Evolutionary conservation across 352 stramenopile species (phyloP).

Genomic region (Phytopythium mirpurense): DNA sequence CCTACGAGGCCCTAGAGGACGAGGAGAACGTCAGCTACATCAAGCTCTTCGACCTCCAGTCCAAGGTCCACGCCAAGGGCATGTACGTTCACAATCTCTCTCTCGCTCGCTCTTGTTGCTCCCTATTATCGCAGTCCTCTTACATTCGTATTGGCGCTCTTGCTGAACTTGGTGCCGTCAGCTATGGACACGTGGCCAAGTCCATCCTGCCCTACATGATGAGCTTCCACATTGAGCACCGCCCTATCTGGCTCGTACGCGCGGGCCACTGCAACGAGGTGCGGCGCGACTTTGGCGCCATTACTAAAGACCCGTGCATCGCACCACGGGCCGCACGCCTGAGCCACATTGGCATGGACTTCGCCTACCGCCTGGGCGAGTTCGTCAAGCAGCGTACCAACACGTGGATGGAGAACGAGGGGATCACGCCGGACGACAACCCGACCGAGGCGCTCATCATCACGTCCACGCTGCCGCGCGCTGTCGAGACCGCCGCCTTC

Average conservation of each 20-base stretch:
- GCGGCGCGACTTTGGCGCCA: conserved; percentile 50
- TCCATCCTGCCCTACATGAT: conserved; percentile 92
- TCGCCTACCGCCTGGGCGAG: conserved; percentile 86
- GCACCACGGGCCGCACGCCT: conserved; percentile 74
- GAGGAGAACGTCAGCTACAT: conserved; percentile 87
- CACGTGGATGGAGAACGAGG: conserved; percentile 39
- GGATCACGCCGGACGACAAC: conserved; percentile 33
- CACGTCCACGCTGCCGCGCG: conserved; percentile 76
- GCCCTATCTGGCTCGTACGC: conserved; percentile 91
- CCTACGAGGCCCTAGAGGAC: conserved; percentile 84
- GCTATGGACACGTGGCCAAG: conserved; percentile 86
- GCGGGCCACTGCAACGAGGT: conserved; percentile 84
- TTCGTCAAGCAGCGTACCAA: conserved; percentile 87
- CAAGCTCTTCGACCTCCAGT: conserved; percentile 88
- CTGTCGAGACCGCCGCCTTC: conserved; percentile 66
- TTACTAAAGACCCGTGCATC: conserved; percentile 70
- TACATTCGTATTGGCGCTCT: conserved; percentile 1
- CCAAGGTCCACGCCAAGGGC: conserved; percentile 81
- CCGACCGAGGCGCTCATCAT: conserved; percentile 56
- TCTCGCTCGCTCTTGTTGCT: neutral
- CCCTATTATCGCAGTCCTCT: neutral
- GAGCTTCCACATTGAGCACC: conserved; percentile 93
- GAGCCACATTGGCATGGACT: conserved; percentile 89
- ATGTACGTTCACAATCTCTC: conserved; percentile 36
- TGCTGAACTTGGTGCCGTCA: conserved; percentile 4